Base-by-base conservation (phyloP, 768 basidiomycete genomes). In the Chlorophyllum brunneum region DNA sequence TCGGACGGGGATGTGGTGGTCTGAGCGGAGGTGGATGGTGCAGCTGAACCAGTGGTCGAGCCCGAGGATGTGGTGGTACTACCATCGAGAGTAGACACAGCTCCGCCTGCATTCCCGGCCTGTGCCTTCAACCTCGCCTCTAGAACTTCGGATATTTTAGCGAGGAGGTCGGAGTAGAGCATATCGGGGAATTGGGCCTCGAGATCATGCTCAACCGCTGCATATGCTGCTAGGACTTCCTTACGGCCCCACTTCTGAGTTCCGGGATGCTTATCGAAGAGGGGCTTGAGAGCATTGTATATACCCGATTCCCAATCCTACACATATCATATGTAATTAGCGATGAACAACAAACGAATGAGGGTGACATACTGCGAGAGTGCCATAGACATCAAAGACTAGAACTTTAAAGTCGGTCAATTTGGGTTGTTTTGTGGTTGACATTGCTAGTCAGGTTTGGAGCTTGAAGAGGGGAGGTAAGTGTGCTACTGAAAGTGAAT, bases 221-320 rank as follows among this genome's bases (percentile, higher is more conserved):
- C 63, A 58, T 81, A 87, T 0, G 78, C 76, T 16, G 65, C 59
- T 20, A 88, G 65, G 0, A 76, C 77, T 33, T 83, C 79, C 39
- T 72, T 67, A 54, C 76, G 75, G 20, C 75, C 67, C 77, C 82
- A 81, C 8, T 59, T 52, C 26, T 66, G 64, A 4, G 73, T 68
- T 13, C 65, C 65, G 2, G 70, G 63, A 51, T 75, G 75, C 18
- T 67, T 67, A 20, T 64, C 60, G 38, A 85, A 70, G 26, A 85
- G 67, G 1, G 82, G 84, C 38, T 71, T 61, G 26, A 90, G 70
- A 0, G 70, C 76, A 10, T 70, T 62, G 65, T 76, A 78, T 45
- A 91, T 76, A 13, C 85, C 83, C 4, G 77, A 73, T 65, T 90
- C 87, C 88, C 88, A 90, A 64, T 91, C 83, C 76, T 84, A 50